phyloP scores from a whole-genome alignment of 495 filamentous ascomycete genomes.

The Immersiella caudata region DNA sequence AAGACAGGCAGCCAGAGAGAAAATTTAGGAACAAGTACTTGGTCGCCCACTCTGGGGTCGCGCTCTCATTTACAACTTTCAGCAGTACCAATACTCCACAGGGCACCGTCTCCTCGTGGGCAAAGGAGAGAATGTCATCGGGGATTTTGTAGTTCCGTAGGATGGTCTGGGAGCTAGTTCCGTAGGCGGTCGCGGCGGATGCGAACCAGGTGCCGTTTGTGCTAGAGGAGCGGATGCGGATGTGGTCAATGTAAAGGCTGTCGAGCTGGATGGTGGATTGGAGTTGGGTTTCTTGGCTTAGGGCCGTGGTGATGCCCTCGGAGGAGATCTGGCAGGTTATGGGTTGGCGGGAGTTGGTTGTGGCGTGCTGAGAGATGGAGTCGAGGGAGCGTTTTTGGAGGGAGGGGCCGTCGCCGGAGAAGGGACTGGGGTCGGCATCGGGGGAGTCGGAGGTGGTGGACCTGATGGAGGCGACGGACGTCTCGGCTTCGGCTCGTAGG shows the following conservation, averaged over 20 bases:
- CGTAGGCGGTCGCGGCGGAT: constrained; percentile 56
- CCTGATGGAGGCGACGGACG: not conserved
- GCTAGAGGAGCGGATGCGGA: constrained; percentile 36
- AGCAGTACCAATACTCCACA: constrained; percentile 65
- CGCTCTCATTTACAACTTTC: constrained; percentile 50
- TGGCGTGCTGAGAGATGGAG: constrained; percentile 34
- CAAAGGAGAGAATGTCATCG: constrained; percentile 52
- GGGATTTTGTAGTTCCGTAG: constrained; percentile 66
- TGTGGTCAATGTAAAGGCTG: constrained; percentile 46
- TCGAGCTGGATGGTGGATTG: constrained; percentile 37
- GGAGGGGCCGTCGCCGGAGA: constrained; percentile 15
- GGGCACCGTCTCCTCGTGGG: constrained; percentile 58
- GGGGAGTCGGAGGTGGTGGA: not conserved
- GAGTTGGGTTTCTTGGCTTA: constrained; percentile 37
- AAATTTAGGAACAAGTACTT: no score
- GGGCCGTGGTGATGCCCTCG: constrained; percentile 45
- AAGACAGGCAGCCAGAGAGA: no score
- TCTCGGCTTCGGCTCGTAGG: constrained; percentile 3
- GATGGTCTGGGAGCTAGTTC: constrained; percentile 54
- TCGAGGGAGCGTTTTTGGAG: constrained; percentile 44
- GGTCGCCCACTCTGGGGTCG: constrained; percentile 60
- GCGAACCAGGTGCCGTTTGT: constrained; percentile 61
- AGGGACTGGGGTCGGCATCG: not conserved
- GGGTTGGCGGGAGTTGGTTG: constrained; percentile 27
- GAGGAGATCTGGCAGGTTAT: constrained; percentile 52